A percentile compares a stretch with the other conserved stretches of the same genome.
phyloP scores from a whole-genome alignment of 2,329 filamentous ascomycete species.

The Colletotrichum sp. region DNA sequence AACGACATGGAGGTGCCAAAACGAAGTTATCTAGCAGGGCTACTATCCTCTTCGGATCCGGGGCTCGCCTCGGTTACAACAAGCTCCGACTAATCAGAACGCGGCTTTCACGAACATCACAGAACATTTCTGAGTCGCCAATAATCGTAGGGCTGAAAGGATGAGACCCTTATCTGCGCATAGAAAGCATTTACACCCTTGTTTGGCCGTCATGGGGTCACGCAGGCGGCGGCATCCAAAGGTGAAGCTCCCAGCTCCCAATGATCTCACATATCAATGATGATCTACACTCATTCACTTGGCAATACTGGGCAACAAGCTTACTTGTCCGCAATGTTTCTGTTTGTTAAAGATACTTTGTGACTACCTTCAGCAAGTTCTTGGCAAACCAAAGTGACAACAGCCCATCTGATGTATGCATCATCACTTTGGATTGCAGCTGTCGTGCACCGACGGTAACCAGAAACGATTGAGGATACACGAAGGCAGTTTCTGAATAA shows the following conservation, averaged over 20 bases:
- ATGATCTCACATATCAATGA: neutral
- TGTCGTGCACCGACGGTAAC: neutral
- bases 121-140: neutral
- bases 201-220: neutral
- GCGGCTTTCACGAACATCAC: neutral
- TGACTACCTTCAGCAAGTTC: neutral
- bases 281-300: neutral
- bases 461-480: neutral
- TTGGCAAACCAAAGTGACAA: neutral
- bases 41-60: neutral
- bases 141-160: neutral
- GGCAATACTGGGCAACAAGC: neutral
- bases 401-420: neutral
- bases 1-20: neutral
- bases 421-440: neutral
- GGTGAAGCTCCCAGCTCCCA: neutral
- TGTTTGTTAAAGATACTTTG: neutral
- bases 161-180: neutral
- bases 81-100: neutral
- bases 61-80: neutral
- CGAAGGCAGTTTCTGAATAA: neutral
- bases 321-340: neutral
- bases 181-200: neutral
- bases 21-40: neutral
- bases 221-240: neutral